phyloP scores from a whole-genome alignment of 805 yeast genomes.

The Cyberlindnera subsufficiens region DNA sequence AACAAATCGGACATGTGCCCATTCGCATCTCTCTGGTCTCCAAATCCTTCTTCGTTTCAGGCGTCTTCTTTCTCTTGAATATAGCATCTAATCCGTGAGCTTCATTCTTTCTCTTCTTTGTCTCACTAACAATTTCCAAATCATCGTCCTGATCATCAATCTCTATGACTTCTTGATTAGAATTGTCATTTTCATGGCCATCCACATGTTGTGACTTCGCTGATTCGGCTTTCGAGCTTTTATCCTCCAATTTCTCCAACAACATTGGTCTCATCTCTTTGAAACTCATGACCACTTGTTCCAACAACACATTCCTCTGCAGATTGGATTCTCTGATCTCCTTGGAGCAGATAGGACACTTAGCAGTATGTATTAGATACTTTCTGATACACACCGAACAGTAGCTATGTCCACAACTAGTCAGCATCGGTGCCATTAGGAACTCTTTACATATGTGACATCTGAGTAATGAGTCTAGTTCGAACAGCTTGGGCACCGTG shows the following conservation, averaged over 20 bases:
- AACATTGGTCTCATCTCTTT: conserved; percentile 35
- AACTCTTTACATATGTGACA: conserved; percentile 89
- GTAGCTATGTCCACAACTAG: conserved; percentile 84
- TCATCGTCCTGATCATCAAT: conserved; percentile 24
- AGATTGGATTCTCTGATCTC: conserved; percentile 67
- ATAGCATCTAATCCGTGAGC: conserved; percentile 13
- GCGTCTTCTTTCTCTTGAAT: conserved; percentile 12
- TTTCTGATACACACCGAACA: conserved; percentile 84
- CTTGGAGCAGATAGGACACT: conserved; percentile 75
- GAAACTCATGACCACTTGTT: conserved; percentile 59
- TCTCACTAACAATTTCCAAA: conserved; percentile 24
- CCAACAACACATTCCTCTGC: conserved; percentile 62
- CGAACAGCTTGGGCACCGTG: conserved; percentile 46
- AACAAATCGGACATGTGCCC: conserved; percentile 64
- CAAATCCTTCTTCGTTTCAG: not conserved
- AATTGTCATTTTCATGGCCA: not conserved
- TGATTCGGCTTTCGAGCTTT: not conserved
- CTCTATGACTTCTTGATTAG: conserved; percentile 21
- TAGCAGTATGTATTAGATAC: conserved; percentile 48
- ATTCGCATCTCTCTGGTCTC: conserved; percentile 4
- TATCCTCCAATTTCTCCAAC: conserved; percentile 23
- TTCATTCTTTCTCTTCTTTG: conserved; percentile 16
- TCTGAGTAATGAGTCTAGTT: conserved; percentile 64
- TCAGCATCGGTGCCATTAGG: conserved; percentile 70
- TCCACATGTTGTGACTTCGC: not conserved